These are phyloP conservation scores for Aspergillus sclerotioniger DNA, from an alignment of 495 filamentous ascomycete species.

Conservation along the genomic window DNA sequence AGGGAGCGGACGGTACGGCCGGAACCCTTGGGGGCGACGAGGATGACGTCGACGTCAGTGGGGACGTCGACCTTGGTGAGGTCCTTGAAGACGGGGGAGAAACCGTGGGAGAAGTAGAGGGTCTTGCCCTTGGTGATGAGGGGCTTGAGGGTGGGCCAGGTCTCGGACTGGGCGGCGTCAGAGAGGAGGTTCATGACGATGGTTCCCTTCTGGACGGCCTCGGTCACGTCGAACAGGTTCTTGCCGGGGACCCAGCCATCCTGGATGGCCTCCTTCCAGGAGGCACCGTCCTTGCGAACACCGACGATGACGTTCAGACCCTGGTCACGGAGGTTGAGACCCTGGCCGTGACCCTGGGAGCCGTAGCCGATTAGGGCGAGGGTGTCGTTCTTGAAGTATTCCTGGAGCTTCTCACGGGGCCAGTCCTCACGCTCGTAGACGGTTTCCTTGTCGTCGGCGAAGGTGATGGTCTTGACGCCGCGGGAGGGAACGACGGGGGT, in stretches of 20 bases:
- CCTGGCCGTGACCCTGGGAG: constrained; percentile 97
- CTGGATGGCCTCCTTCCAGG: constrained; percentile 94
- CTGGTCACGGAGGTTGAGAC: constrained; percentile 98
- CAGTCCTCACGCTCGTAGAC: constrained; percentile 98
- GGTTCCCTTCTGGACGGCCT: constrained; percentile 89
- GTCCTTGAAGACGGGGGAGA: constrained; percentile 99
- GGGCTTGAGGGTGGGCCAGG: constrained; percentile 97
- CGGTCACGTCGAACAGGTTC: constrained; percentile 96
- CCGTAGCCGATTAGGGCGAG: constrained; percentile 99
- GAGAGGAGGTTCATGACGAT: constrained; percentile 98
- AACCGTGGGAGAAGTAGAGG: constrained; percentile 99
- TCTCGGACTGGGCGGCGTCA: constrained; percentile 97
- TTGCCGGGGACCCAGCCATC: constrained; percentile 98
- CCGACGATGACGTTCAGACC: constrained; percentile 97
- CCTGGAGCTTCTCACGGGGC: constrained; percentile 96
- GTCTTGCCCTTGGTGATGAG: constrained; percentile 99
- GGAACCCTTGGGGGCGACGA: constrained; percentile 97
- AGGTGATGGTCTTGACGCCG: constrained; percentile 64
- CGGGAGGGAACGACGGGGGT: constrained; percentile 52
- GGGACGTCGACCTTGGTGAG: constrained; percentile 98
- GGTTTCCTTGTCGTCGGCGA: constrained; percentile 86
- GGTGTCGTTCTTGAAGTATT: constrained; percentile 99
- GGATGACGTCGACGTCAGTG: constrained; percentile 94
- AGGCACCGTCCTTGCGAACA: constrained; percentile 95
- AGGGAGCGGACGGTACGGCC: constrained; percentile 97